phyloP scores from a whole-genome alignment of 306 rosid species.

The Carpinus fangiana region DNA sequence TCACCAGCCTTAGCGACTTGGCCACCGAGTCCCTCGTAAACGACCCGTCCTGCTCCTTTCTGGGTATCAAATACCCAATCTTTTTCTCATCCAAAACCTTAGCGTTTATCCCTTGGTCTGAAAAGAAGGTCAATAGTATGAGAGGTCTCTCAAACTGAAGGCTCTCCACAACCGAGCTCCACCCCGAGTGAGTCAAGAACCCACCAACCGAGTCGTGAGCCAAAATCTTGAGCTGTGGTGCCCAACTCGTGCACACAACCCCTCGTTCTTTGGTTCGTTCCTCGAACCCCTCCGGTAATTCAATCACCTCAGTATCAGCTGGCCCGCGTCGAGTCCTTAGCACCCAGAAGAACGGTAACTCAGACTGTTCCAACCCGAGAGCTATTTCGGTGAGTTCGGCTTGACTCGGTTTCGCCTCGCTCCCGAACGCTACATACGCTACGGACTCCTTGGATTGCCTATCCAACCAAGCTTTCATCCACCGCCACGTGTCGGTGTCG shows the following conservation, averaged over 20 bases:
- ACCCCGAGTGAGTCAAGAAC: conserved; percentile 49
- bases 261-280: conserved; percentile 35
- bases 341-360: conserved; percentile 42
- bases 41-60: conserved; percentile 37
- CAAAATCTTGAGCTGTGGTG: conserved; percentile 40
- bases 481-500: background rate
- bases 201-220: conserved; percentile 41
- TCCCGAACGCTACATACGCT: conserved; percentile 59
- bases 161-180: conserved; percentile 43
- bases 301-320: background rate
- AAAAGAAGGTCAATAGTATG: conserved; percentile 23
- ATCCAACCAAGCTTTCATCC: conserved; percentile 14
- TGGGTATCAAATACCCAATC: conserved; percentile 31
- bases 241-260: conserved; percentile 44
- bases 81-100: conserved; percentile 42
- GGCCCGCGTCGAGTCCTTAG: conserved; percentile 24
- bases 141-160: conserved; percentile 27
- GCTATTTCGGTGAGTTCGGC: conserved; percentile 37
- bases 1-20: conserved; percentile 27
- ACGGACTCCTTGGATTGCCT: conserved; percentile 30
- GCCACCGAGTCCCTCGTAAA: conserved; percentile 34
- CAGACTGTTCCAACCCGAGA: conserved; percentile 49
- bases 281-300: conserved; percentile 53
- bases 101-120: conserved; percentile 34
- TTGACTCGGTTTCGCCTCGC: conserved; percentile 30